Percentiles rank a stretch among this genome's conserved stretches.
These are phyloP conservation scores for Aspergillus sparsus DNA, from an alignment of 495 filamentous ascomycete genomes.

Conservation along the genomic window DNA sequence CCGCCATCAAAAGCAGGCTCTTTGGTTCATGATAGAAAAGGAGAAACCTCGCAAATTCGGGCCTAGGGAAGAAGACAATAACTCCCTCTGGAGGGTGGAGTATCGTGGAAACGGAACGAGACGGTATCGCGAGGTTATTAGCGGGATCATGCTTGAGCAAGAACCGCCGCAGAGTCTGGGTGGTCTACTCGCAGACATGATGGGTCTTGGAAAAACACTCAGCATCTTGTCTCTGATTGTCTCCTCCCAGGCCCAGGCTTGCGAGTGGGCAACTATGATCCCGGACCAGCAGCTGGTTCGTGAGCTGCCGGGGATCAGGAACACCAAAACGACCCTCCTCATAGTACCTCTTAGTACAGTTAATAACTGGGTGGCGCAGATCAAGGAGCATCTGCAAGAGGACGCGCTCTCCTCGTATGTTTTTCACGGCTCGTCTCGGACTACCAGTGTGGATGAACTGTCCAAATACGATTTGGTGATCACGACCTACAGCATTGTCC, in stretches of 20 bases:
- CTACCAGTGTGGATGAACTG: slow-evolving; percentile 65
- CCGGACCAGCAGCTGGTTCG: slow-evolving; percentile 34
- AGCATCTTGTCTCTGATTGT: slow-evolving; percentile 79
- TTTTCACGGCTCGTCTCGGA: slow-evolving; percentile 80
- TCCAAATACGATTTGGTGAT: slow-evolving; percentile 79
- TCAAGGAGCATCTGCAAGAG: slow-evolving; percentile 72
- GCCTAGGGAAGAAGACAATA: slow-evolving; percentile 57
- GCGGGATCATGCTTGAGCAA: slow-evolving; percentile 60
- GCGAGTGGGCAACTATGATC: slow-evolving; percentile 48
- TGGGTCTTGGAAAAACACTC: slow-evolving; percentile 94
- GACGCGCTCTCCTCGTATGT: slow-evolving; percentile 66
- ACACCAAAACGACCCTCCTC: slow-evolving; percentile 79
- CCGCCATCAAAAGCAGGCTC: slow-evolving; percentile 86
- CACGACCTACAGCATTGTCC: slow-evolving; percentile 87
- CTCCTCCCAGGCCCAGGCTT: slow-evolving; percentile 59
- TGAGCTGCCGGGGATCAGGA: slow-evolving; percentile 54
- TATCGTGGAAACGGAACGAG: slow-evolving; percentile 52
- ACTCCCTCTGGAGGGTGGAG: slow-evolving; percentile 72
- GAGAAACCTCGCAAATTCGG: slow-evolving; percentile 64
- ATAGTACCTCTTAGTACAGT: slow-evolving; percentile 89
- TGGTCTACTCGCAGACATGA: slow-evolving; percentile 96
- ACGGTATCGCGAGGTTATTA: slow-evolving; percentile 80
- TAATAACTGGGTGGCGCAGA: slow-evolving; percentile 89
- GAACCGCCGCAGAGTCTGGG: slow-evolving; percentile 72
- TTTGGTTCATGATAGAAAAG: slow-evolving; percentile 84